These are phyloP conservation scores for Bruguiera parviflora DNA, from an alignment of 345 rosid genomes.

Conservation along the genomic window DNA sequence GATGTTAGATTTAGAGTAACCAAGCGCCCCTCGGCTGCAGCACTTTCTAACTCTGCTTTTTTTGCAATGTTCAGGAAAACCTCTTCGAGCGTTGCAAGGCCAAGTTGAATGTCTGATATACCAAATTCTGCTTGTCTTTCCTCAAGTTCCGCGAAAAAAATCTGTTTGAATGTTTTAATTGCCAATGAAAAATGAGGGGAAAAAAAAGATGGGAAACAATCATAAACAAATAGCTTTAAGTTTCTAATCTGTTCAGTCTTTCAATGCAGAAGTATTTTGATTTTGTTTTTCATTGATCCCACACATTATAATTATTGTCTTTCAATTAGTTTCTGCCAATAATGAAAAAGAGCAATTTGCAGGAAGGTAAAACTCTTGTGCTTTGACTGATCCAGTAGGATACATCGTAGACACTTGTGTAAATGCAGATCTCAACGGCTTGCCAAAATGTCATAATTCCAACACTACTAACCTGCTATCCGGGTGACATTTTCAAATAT, in stretches of 20 bases:
- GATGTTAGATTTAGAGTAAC: constrained; percentile 64
- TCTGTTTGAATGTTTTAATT: constrained; percentile 31
- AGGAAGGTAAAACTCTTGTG: no score
- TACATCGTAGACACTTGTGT: no score
- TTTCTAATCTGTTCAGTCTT: no score
- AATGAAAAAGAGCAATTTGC: no score
- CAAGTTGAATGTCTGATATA: constrained; percentile 79
- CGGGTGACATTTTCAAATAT: neutral
- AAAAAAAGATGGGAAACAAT: neutral
- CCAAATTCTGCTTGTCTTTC: constrained; percentile 58
- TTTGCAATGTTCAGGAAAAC: constrained; percentile 92
- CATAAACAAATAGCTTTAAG: no score
- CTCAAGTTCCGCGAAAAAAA: constrained; percentile 66
- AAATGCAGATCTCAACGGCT: no score
- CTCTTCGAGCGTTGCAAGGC: constrained; percentile 93
- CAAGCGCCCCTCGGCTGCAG: constrained; percentile 70
- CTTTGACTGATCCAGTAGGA: no score
- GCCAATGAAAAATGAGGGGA: constrained; percentile 2
- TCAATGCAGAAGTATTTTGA: no score
- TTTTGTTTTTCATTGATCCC: no score
- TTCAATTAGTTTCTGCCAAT: no score
- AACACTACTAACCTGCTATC: neutral
- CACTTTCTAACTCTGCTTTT: constrained; percentile 88
- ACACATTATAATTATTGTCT: no score
- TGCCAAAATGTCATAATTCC: no score